Evolutionary conservation across 2,329 filamentous ascomycete species (phyloP), one percentile per base, ranked within the genome.

Genomic region (Colletotrichum abscissum): DNA sequence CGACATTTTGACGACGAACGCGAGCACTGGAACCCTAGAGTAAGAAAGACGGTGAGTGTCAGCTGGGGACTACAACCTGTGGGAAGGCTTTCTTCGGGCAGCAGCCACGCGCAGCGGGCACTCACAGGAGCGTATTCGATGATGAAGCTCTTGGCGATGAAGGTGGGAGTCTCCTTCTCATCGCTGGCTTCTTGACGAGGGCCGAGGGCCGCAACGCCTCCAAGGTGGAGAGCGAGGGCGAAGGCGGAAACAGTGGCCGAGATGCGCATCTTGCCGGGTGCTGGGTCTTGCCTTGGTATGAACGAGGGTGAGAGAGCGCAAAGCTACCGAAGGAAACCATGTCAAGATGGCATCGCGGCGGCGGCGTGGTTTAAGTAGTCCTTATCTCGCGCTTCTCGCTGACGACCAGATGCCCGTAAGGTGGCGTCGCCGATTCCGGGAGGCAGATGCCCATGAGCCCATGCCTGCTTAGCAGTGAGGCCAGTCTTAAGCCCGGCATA

Each of bases 111-210:
- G 70, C 70, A 73, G 59, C 67, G 66, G 66, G 63, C 54, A 73
- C 74, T 68, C 24, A 77, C 75, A 24, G 75, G 72, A 30, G 73
- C 75, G 54, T 77, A 76, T 74, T 77, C 76, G 16, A 77, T 63
- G 26, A 78, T 77, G 65, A 75, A 77, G 67, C 77, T 77, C 33
- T 74, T 75, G 54, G 76, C 63, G 24, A 78, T 42, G 11, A 67
- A 67, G 4, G 28, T 35, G 9, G 30, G 22, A 1, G 56, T 28
- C 33, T 73, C 60, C 11, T 8, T 60, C 33, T 54, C 38, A 24
- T 42, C 11, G 1, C 30, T 9, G 57, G 68, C 35, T 3, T 72
- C 67, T 56, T 67, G 72, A 19, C 72, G 72, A 30, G 49, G 46
- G 12, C 46, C 22, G 1, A 72, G 56, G 19, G 72, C 68, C 49